Evolutionary conservation across 2,329 filamentous ascomycete species (phyloP).

Genomic region (Lanzia echinophila): DNA sequence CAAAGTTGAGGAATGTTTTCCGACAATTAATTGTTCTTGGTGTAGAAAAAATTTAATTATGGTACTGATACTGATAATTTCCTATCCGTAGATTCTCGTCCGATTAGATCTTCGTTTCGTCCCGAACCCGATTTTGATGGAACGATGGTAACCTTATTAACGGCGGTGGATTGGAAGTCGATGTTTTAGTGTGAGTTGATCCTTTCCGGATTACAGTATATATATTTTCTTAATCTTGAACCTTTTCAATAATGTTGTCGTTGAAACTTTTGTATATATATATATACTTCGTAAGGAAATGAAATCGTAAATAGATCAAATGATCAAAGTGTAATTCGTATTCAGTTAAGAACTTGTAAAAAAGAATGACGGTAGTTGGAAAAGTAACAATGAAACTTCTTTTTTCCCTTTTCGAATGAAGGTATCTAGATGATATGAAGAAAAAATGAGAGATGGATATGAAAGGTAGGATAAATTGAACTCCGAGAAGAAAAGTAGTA

Average conservation of each 20-base stretch:
- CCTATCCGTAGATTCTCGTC: neutral
- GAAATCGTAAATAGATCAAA: neutral
- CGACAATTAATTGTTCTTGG: neutral
- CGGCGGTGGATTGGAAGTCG: too few relatives aligned
- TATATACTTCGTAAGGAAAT: too few relatives aligned
- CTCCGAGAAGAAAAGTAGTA: neutral
- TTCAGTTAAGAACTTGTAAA: neutral
- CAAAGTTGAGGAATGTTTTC: neutral
- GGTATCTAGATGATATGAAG: neutral
- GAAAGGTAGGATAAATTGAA: neutral
- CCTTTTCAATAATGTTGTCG: too few relatives aligned
- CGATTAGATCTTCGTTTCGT: neutral
- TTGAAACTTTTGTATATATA: too few relatives aligned
- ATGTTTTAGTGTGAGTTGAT: too few relatives aligned
- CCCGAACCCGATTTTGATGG: neutral
- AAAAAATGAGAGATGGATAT: neutral
- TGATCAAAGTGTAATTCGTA: neutral
- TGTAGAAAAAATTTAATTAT: neutral
- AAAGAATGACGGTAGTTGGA: conserved; percentile 9
- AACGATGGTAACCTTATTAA: too few relatives aligned
- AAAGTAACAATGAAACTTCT: neutral
- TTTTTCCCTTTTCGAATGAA: neutral
- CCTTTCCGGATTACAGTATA: too few relatives aligned
- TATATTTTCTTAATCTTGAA: too few relatives aligned
- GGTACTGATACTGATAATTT: neutral